Base-by-base conservation (phyloP, 139 green algal genomes). In the Chara braunii region DNA sequence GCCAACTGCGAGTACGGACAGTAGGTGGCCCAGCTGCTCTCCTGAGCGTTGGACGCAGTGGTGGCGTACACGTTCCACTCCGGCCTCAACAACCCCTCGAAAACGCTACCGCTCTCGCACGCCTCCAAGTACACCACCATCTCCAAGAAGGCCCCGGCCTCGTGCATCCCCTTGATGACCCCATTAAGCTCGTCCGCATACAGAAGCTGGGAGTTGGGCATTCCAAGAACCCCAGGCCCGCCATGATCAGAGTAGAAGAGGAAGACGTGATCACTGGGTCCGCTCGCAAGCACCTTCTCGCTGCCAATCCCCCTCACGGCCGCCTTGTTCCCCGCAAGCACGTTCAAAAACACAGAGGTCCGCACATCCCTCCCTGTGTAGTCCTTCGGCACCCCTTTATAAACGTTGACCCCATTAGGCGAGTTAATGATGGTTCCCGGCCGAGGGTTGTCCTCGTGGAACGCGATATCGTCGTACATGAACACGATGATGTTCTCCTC, bases 1-100 rank as follows among this genome's bases (percentile, higher is more conserved):
- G 31, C 32, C 9, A 44, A 44, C 18, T 43, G 31, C 68, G 81
- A 57, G 33, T 73, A 64, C 1, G 87, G 87, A 75, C 89, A 96
- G 85, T 95, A 95, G 0, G 86, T 94, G 32, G 80, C 92, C 89
- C 90, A 98, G 11, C 76, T 89, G 36, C 74, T 87, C 81, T 98
- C 92, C 2, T 75, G 32, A 0, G 83, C 77, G 45, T 96, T 95
- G 52, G 92, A 79, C 2, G 92, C 92, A 8, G 91, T 97, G 42
- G 83, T 88, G 36, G 70, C 87, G 50, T 87, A 94, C 30, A 84
- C 40, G 33, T 60, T 73, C n/a, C 78, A 58, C 50, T 83, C 29
- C 35, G 24, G 8, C 28, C 66, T 75, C 23, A 83, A 58, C 31
- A 84, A 23, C 0, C 48, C 76, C 42, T 97, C 72, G 73, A 97